Evolutionary conservation across 192 early-diverging fungal species (phyloP), one percentile per base, ranked within the genome.

Genomic region (Linnemannia exigua): DNA sequence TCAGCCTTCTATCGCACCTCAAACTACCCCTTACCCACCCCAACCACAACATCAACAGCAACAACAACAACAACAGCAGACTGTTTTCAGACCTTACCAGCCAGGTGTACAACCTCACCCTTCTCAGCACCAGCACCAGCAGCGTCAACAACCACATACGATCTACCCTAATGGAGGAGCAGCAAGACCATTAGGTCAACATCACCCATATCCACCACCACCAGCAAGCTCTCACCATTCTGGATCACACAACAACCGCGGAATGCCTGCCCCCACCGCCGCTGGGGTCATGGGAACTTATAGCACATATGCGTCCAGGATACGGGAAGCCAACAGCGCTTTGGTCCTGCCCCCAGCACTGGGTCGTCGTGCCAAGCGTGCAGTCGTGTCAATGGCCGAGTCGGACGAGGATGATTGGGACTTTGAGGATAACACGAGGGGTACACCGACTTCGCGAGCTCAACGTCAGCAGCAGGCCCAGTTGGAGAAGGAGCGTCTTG

Each of bases 301-400:
- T 33, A 90, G 89, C 33, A 91, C 89, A 7, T 93, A 93, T 71
- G 74, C 90, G 7, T 80, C 89, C 22, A 86, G 92, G 50, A 79
- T 93, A 66, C 87, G 87, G 37, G 80, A 90, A 36, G 90, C 89
- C 67, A 90, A 90, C 74, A 91, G 88, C 37, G 88, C 92, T 0
- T 69, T 93, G 35, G 68, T 93, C 1, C 52, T 93, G 17, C 91
- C 92, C 1, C 74, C 68, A 67, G 88, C 63, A 68, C 86, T 70
- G 20, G 90, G 69, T 70, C 66, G 88, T 35, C 76, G 79, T 14
- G 87, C 81, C 12, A 90, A 88, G 44, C 76, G 87, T 9, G 82
- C 88, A 12, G 88, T 83, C 5, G 79, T 72, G 11, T 84, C 82
- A 17, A 82, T 80, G 78, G 86, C 82, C 14, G 89, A 89, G 37